Percentiles rank a stretch among this genome's conserved stretches.
Evolutionary conservation across 2,329 filamentous ascomycete genomes (phyloP).

Genomic region (Tolypocladium sp.): DNA sequence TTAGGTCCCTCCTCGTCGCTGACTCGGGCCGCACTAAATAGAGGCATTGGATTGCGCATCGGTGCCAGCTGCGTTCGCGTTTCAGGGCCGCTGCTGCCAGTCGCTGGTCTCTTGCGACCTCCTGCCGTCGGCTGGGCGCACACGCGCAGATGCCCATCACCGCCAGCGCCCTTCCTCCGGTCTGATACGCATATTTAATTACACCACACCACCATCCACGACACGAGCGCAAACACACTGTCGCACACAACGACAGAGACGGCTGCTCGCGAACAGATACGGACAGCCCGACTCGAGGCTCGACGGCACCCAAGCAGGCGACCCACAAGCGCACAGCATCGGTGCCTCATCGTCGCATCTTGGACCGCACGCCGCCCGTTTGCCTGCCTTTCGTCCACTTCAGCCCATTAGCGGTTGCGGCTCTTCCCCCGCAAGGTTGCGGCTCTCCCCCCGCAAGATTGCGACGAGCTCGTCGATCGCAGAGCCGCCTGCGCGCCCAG

Average conservation of each 20-base stretch:
- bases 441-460: neutral
- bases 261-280: neutral
- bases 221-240: neutral
- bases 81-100: neutral
- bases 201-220: neutral
- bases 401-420: neutral
- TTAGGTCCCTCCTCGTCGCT: neutral
- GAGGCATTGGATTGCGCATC: neutral
- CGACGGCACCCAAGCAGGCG: neutral
- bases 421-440: neutral
- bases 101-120: neutral
- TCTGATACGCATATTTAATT: neutral
- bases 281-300: neutral
- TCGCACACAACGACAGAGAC: neutral
- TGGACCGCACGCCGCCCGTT: neutral
- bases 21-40: neutral
- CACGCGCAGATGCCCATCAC: neutral
- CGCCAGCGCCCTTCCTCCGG: neutral
- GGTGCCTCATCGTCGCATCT: neutral
- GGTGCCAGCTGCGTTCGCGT: neutral
- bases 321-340: neutral
- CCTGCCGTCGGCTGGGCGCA: neutral
- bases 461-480: neutral
- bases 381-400: neutral
- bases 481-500: neutral